Evolutionary conservation across 2,329 filamentous ascomycete genomes (phyloP).

Genomic region (Diaporthe aspalathi): DNA sequence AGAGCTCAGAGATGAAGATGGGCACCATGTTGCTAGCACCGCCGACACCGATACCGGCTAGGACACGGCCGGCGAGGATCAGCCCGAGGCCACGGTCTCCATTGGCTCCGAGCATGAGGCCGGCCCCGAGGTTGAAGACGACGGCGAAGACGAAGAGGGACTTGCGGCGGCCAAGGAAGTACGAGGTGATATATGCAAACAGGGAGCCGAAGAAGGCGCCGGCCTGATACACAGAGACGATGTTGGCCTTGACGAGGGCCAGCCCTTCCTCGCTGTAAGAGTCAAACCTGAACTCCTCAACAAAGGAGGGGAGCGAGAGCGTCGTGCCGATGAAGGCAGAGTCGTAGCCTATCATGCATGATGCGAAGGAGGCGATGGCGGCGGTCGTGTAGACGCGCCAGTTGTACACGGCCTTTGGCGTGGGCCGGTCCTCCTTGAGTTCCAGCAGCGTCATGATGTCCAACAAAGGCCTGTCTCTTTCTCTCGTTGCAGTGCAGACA

Average conservation of each 20-base stretch:
- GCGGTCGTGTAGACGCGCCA: constrained; percentile 69
- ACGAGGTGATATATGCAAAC: constrained; percentile 72
- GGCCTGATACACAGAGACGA: constrained; percentile 84
- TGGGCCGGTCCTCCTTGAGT: constrained; percentile 67
- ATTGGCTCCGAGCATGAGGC: constrained; percentile 77
- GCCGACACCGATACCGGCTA: constrained; percentile 73
- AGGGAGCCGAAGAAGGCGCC: constrained; percentile 87
- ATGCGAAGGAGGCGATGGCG: constrained; percentile 65
- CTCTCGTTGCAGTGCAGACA: background rate
- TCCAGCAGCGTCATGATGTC: constrained; percentile 55
- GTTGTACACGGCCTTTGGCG: constrained; percentile 69
- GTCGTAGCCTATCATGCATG: constrained; percentile 71
- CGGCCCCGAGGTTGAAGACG: constrained; percentile 77
- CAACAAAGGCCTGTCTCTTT: constrained; percentile 14
- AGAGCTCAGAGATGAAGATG: constrained; percentile 70
- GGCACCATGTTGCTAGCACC: constrained; percentile 72
- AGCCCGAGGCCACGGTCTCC: constrained; percentile 71
- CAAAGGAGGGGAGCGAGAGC: constrained; percentile 76
- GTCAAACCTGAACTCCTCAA: constrained; percentile 73
- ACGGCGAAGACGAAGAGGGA: constrained; percentile 70
- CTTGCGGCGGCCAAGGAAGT: constrained; percentile 75
- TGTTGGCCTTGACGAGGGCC: constrained; percentile 76
- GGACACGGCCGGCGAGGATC: constrained; percentile 71
- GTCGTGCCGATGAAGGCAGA: constrained; percentile 85
- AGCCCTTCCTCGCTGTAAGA: constrained; percentile 59